phyloP scores from a whole-genome alignment of 2,329 filamentous ascomycete genomes.

The Colletotrichum sp. region DNA sequence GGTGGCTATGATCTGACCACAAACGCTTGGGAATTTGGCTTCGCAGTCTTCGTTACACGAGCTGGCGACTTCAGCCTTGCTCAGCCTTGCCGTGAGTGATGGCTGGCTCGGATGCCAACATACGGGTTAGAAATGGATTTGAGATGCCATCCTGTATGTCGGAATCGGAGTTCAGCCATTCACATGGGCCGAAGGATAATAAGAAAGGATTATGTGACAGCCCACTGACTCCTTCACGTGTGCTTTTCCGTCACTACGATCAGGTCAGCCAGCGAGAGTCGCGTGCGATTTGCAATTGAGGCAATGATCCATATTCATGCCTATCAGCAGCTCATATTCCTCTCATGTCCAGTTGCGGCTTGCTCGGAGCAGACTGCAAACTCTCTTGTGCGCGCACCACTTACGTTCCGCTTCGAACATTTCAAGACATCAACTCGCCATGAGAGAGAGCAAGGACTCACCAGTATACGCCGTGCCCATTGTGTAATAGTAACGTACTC shows the following conservation, averaged over 20 bases:
- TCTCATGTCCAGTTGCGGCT: background rate
- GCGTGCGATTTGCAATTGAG: background rate
- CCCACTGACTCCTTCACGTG: background rate
- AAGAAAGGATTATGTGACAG: background rate
- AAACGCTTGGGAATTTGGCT: too few species aligned
- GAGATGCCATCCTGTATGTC: background rate
- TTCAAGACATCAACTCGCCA: too few species aligned
- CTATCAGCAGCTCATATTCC: background rate
- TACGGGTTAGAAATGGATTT: background rate
- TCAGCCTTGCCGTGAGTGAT: background rate
- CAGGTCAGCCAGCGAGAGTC: background rate
- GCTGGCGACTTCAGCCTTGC: background rate
- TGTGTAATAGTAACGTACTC: background rate
- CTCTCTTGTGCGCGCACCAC: too few species aligned
- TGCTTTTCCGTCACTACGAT: background rate
- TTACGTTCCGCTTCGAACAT: too few species aligned
- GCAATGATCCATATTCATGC: background rate
- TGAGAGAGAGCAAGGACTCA: too few species aligned
- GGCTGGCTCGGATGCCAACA: background rate
- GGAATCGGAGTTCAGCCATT: background rate
- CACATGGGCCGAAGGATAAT: background rate
- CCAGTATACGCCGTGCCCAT: background rate
- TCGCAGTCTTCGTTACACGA: too few species aligned
- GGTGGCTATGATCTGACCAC: background rate
- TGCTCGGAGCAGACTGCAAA: too few species aligned